Percentiles rank a stretch among this genome's conserved stretches.
These are phyloP conservation scores for Shiraia bambusicola DNA, from an alignment of 2,329 filamentous ascomycete genomes.

Conservation along the genomic window DNA sequence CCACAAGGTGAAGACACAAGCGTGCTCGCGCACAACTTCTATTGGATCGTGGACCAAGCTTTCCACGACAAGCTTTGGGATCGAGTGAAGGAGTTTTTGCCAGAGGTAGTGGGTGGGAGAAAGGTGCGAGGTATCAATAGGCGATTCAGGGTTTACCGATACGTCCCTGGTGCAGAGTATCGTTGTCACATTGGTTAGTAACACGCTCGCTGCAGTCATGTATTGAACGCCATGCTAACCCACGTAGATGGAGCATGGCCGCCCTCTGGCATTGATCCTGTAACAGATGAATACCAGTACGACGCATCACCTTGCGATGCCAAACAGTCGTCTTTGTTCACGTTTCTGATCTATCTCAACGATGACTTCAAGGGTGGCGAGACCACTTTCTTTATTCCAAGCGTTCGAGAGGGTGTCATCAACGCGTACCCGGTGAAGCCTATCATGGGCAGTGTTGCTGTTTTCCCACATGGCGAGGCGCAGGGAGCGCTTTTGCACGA, in stretches of 20 bases:
- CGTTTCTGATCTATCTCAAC: slow-evolving; percentile 69
- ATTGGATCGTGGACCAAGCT: slow-evolving; percentile 66
- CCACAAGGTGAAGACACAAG: slow-evolving; percentile 64
- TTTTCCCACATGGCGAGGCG: slow-evolving; percentile 71
- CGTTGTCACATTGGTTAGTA: slow-evolving; percentile 60
- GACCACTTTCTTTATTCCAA: slow-evolving; percentile 70
- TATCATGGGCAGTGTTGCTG: slow-evolving; percentile 66
- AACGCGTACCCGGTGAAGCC: slow-evolving; percentile 70
- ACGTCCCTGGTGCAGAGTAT: slow-evolving; percentile 72
- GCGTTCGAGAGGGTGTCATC: slow-evolving; percentile 62
- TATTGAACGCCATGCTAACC: slow-evolving; percentile 1
- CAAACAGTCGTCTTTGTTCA: slow-evolving; percentile 68
- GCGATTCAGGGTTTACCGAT: slow-evolving; percentile 70
- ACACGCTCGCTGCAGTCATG: slow-evolving; percentile 15
- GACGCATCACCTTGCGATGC: slow-evolving; percentile 61
- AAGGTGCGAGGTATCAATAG: slow-evolving; percentile 65
- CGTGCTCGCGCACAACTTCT: slow-evolving; percentile 71
- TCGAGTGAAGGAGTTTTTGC: slow-evolving; percentile 61
- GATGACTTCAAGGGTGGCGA: slow-evolving; percentile 72
- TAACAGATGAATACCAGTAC: slow-evolving; percentile 62
- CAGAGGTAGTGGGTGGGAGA: slow-evolving; percentile 57
- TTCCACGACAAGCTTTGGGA: slow-evolving; percentile 67
- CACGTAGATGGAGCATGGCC: slow-evolving; percentile 66
- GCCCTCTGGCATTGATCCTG: slow-evolving; percentile 63
- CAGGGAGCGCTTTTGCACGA: slow-evolving; percentile 67